Evolutionary conservation across 768 basidiomycete species (phyloP).

Genomic region (Amanita pseudoporphyria): DNA sequence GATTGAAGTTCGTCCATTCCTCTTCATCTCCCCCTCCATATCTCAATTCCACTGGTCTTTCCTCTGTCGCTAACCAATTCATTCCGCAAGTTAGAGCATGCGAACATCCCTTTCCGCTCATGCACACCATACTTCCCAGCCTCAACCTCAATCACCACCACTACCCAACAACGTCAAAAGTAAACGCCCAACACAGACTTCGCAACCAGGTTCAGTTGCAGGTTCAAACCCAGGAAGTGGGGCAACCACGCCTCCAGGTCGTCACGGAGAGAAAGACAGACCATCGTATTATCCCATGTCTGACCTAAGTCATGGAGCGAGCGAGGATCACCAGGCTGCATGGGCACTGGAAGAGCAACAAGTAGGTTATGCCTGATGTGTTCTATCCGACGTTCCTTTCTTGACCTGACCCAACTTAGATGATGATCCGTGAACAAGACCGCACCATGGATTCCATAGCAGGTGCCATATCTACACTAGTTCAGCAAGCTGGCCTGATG

Average conservation of each 20-base stretch:
- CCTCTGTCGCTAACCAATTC: not conserved
- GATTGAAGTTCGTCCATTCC: slow-evolving; percentile 59
- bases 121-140: slow-evolving; percentile 6
- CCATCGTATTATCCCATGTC: not conserved
- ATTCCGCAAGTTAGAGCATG: slow-evolving; percentile 53
- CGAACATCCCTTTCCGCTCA: slow-evolving; percentile 43
- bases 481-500: slow-evolving; percentile 90
- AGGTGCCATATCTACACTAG: slow-evolving; percentile 75
- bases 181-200: not conserved
- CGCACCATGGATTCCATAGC: slow-evolving; percentile 80
- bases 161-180: not conserved
- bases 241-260: not conserved
- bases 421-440: slow-evolving; percentile 87
- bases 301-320: not conserved
- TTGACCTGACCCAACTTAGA: slow-evolving; percentile 28
- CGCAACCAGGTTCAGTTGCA: not conserved
- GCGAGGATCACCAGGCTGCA: slow-evolving; percentile 52
- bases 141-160: not conserved
- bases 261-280: not conserved
- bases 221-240: not conserved
- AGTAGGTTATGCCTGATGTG: slow-evolving; percentile 26
- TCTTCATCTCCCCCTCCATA: too few species aligned
- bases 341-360: slow-evolving; percentile 88
- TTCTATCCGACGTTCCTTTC: not conserved
- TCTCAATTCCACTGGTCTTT: slow-evolving; percentile 3